A percentile compares a stretch with the other conserved stretches of the same genome.
Conservation (phyloP, 352 stramenopile genomes). For the Chloridella minuta region DNA sequence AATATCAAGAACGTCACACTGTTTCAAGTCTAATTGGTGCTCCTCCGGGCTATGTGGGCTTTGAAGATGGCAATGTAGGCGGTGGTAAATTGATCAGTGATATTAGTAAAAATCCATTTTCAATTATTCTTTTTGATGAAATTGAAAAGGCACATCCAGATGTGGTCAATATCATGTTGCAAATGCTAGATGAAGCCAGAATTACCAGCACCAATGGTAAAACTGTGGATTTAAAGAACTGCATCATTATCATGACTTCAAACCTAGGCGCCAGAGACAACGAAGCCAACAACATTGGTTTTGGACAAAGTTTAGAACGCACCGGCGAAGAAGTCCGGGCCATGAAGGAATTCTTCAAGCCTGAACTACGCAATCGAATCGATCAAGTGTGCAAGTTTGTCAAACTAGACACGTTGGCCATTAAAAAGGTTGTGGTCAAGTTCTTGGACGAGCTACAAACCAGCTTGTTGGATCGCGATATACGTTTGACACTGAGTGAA, state of each 20-base stretch:
- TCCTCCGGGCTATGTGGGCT: slow-evolving; percentile 66
- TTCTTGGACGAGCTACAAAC: too few relatives aligned
- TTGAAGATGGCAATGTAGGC: slow-evolving; percentile 37
- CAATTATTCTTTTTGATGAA: slow-evolving; percentile 78
- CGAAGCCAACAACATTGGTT: too few relatives aligned
- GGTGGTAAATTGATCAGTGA: too few relatives aligned
- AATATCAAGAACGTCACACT: slow-evolving; percentile 84
- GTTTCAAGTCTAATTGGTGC: slow-evolving; percentile 57
- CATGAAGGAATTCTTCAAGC: too few relatives aligned
- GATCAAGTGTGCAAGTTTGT: too few relatives aligned
- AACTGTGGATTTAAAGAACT: slow-evolving; percentile 78
- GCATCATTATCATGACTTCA: slow-evolving; percentile 79
- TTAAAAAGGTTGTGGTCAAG: too few relatives aligned
- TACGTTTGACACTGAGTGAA: too few relatives aligned
- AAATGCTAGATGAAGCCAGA: slow-evolving; percentile 68
- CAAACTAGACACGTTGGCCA: too few relatives aligned
- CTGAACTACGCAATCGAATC: too few relatives aligned
- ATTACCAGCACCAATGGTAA: slow-evolving; percentile 70
- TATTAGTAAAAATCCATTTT: slow-evolving; percentile 35
- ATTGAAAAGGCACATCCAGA: slow-evolving; percentile 84
- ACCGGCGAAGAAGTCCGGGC: too few relatives aligned
- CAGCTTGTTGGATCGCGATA: too few relatives aligned
- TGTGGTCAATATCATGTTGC: slow-evolving; percentile 71
- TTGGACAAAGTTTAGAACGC: too few relatives aligned
- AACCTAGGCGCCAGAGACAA: slow-evolving; percentile 13